Evolutionary conservation across 805 yeast genomes (phyloP).

Genomic region (Sugiyamaella floridensis): DNA sequence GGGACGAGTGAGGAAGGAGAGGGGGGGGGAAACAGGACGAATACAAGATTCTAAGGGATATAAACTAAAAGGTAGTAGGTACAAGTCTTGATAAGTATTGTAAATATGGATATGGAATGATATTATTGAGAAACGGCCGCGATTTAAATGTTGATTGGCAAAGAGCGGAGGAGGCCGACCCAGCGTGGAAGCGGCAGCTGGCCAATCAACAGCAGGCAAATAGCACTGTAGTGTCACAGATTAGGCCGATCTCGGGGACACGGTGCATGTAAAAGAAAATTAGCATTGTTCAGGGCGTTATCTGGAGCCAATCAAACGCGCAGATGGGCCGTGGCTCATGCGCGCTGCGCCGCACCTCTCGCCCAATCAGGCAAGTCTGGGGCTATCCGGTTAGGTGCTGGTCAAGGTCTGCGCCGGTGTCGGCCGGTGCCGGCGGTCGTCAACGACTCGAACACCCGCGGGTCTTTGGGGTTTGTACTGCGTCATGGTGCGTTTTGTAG

Average conservation of each 20-base stretch:
- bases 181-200: neutral
- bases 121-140: too few relatives aligned
- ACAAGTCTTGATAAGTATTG: too few relatives aligned
- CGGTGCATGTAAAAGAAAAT: neutral
- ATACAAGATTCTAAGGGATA: too few relatives aligned
- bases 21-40: too few relatives aligned
- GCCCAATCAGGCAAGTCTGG: neutral
- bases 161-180: too few relatives aligned
- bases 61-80: too few relatives aligned
- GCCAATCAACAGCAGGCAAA: neutral
- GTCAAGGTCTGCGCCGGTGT: neutral
- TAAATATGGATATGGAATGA: too few relatives aligned
- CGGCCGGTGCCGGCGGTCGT: neutral
- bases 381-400: neutral
- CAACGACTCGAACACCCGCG: neutral
- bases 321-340: neutral
- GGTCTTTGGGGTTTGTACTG: neutral
- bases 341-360: neutral
- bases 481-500: too few relatives aligned
- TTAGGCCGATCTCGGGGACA: neutral
- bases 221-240: neutral
- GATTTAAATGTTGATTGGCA: too few relatives aligned
- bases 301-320: constrained; percentile 1
- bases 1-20: neutral
- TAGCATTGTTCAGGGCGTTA: neutral